Conservation (phyloP, 805 yeast genomes). For the Nakazawaea peltata region DNA sequence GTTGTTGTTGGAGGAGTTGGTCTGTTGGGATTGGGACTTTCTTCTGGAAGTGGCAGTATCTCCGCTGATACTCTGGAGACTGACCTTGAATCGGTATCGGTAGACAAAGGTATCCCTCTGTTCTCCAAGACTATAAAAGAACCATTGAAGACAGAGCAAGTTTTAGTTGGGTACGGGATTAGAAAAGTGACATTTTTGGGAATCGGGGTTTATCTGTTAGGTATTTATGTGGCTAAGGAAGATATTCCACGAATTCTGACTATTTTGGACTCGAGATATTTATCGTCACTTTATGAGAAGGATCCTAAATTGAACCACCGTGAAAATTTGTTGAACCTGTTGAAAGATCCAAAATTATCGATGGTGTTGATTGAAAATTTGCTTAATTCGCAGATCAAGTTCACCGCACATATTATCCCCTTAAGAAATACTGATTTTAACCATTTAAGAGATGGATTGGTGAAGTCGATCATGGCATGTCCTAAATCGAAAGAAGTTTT, state of each 20-base stretch:
- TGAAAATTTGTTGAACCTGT: constrained; percentile 33
- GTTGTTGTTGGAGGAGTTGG: too few relatives aligned
- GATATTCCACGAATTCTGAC: constrained; percentile 38
- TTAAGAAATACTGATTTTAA: constrained; percentile 85
- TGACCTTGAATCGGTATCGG: constrained; percentile 9
- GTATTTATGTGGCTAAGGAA: constrained; percentile 62
- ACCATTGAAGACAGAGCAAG: constrained; percentile 25
- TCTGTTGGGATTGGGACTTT: too few relatives aligned
- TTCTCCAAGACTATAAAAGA: constrained; percentile 17
- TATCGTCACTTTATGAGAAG: constrained; percentile 23
- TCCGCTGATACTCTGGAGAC: neutral
- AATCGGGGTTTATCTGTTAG: constrained; percentile 83
- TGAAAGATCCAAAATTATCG: constrained; percentile 46
- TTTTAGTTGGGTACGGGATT: constrained; percentile 71
- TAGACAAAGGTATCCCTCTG: constrained; percentile 20
- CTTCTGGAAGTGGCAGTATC: too few relatives aligned
- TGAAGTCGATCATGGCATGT: constrained; percentile 68
- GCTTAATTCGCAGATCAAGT: constrained; percentile 49
- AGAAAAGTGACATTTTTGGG: constrained; percentile 76
- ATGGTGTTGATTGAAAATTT: constrained; percentile 46
- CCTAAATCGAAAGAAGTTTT: constrained; percentile 44
- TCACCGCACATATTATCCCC: constrained; percentile 75
- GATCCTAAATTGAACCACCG: constrained; percentile 23
- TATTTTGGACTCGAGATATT: constrained; percentile 34
- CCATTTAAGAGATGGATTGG: constrained; percentile 84